Evolutionary conservation across 768 basidiomycete species (phyloP), one percentile per base, ranked within the genome.

Genomic region (Kwoniella europaea): DNA sequence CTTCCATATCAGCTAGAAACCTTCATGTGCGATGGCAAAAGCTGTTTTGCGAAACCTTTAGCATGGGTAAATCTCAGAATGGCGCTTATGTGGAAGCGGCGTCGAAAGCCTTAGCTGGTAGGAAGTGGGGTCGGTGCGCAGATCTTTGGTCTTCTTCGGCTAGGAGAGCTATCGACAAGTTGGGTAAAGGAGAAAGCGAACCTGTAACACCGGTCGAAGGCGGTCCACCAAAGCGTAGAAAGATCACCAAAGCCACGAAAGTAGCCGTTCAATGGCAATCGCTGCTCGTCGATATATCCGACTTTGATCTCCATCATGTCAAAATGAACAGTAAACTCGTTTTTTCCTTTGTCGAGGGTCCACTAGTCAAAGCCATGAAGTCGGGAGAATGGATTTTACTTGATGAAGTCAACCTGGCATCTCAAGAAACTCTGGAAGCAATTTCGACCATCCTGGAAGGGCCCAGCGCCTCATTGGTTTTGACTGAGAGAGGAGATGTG

Each of bases 361-460:
- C 97, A 13, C 85, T 99, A n/a, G 89, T 97, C 24, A 92, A 90
- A 76, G 97, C 97, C 2, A 83, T 99, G 67, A 88, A 91, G 35
- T 87, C 87, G 57, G 97, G 97, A 5, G 89, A 96, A 81, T 99
- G 97, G 97, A 87, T 98, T 46, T 86, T 99, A 22, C 89, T 99
- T 5, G 97, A 99, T 74, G 97, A 98, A 83, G 90, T 98, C 80
- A 99, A 99, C 79, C 86, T 99, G 27, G 94, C 96, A 1, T 93
- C 91, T 69, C 86, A 94, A 27, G 97, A 98, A 83, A 98, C 96
- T 0, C 86, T 98, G 61, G 97, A 98, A 83, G 93, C 92, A 67
- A 88, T 99, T 57, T 89, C 94, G 5, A 88, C 90, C n/a, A 86
- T 99, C 9, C 87, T 98, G 18, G 91, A 92, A 71, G 88, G 90